Conservation (phyloP, 2,329 filamentous ascomycete species). For the Penicillium verrucosum region DNA sequence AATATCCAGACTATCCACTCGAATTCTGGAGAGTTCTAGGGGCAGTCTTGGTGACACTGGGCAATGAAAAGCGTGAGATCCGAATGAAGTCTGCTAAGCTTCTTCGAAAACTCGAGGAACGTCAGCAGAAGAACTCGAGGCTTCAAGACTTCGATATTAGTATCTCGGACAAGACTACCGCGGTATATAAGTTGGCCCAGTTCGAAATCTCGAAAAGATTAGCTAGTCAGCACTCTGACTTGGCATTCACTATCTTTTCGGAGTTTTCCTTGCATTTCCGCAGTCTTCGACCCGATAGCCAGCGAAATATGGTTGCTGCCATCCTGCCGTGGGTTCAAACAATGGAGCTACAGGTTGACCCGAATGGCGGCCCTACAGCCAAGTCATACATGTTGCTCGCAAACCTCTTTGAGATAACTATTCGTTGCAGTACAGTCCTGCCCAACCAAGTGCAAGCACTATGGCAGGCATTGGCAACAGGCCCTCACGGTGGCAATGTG, state of each 20-base stretch:
- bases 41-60: slow-evolving; percentile 85
- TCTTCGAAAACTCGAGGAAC: slow-evolving; percentile 75
- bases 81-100: slow-evolving; percentile 82
- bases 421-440: slow-evolving; percentile 79
- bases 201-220: slow-evolving; percentile 93
- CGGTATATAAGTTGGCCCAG: slow-evolving; percentile 94
- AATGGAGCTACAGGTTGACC: slow-evolving; percentile 87
- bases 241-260: slow-evolving; percentile 92
- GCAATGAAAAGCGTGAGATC: slow-evolving; percentile 85
- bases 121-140: slow-evolving; percentile 80
- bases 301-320: slow-evolving; percentile 90
- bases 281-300: slow-evolving; percentile 73
- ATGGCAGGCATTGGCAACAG: slow-evolving; percentile 93
- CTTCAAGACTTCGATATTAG: slow-evolving; percentile 97
- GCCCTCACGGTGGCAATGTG: slow-evolving; percentile 89
- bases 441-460: slow-evolving; percentile 97
- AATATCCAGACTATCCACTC: slow-evolving; percentile 75
- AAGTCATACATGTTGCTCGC: slow-evolving; percentile 92
- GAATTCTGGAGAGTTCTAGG: slow-evolving; percentile 89
- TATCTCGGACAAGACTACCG: slow-evolving; percentile 96
- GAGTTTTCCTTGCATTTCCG: slow-evolving; percentile 95
- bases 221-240: slow-evolving; percentile 79
- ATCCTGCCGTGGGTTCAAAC: slow-evolving; percentile 95
- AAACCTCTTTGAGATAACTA: slow-evolving; percentile 94
- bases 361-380: slow-evolving; percentile 83